Percentiles rank a stretch among this genome's conserved stretches.
These are phyloP conservation scores for Chrysoporthe puriensis DNA, from an alignment of 2,329 filamentous ascomycete species.

Conservation along the genomic window DNA sequence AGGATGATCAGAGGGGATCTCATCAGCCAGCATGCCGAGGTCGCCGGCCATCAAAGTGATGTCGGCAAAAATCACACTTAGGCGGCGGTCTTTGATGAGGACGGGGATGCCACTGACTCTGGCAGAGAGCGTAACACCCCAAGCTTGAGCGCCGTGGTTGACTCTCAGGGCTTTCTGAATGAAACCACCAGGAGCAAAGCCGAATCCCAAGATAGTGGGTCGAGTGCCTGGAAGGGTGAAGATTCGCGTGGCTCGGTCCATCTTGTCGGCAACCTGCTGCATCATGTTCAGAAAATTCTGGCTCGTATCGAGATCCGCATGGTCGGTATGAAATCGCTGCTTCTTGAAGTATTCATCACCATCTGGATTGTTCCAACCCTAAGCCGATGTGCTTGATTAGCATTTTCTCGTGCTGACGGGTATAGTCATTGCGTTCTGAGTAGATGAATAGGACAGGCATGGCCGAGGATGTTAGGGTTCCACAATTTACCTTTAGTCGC, in stretches of 20 bases:
- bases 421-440: background rate
- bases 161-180: slow-evolving; percentile 40
- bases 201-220: slow-evolving; percentile 53
- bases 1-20: slow-evolving; percentile 40
- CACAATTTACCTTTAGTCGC: background rate
- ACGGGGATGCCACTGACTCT: slow-evolving; percentile 17
- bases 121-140: slow-evolving; percentile 30
- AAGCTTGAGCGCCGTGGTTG: slow-evolving; percentile 40
- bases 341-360: slow-evolving; percentile 47
- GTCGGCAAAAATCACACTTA: slow-evolving; percentile 39
- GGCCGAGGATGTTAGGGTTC: too few species aligned
- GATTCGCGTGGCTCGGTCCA: slow-evolving; percentile 41
- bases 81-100: slow-evolving; percentile 17
- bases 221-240: slow-evolving; percentile 34
- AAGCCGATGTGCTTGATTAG: background rate
- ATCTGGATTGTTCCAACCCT: slow-evolving; percentile 50
- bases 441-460: background rate
- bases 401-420: too few species aligned
- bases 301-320: slow-evolving; percentile 31
- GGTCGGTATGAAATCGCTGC: slow-evolving; percentile 44
- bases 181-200: slow-evolving; percentile 61
- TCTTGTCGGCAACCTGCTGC: slow-evolving; percentile 45
- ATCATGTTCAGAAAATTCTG: slow-evolving; percentile 47
- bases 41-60: slow-evolving; percentile 56
- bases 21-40: slow-evolving; percentile 40